Evolutionary conservation across 495 filamentous ascomycete species (phyloP).

Genomic region (Jackrogersella multiformis): DNA sequence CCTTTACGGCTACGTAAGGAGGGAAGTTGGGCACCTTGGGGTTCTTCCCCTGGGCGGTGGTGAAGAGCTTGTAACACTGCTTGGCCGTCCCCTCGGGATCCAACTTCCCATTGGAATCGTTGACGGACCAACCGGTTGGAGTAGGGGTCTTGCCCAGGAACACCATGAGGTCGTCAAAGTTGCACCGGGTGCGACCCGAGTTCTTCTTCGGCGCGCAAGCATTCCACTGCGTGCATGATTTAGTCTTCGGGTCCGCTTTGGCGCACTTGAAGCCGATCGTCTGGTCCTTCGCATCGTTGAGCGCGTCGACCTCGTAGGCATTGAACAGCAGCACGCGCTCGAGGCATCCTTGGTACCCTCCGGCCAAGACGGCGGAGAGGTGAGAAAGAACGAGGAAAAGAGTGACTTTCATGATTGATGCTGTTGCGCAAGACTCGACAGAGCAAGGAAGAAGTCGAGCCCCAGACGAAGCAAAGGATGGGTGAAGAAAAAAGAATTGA

Average conservation of each 20-base stretch:
- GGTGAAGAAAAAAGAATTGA: neutral
- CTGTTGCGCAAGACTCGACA: neutral
- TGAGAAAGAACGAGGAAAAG: neutral
- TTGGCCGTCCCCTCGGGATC: neutral
- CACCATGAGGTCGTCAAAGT: conserved; percentile 1
- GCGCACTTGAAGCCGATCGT: conserved; percentile 1
- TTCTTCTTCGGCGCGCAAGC: neutral
- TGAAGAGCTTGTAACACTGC: neutral
- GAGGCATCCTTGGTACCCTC: conserved; percentile 3
- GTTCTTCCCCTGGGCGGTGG: neutral
- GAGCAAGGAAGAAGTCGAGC: neutral
- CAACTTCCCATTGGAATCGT: neutral
- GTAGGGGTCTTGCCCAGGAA: neutral
- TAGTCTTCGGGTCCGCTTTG: neutral
- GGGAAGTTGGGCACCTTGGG: conserved; percentile 2
- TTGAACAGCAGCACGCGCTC: neutral
- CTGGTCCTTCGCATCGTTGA: neutral
- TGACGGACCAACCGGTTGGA: neutral
- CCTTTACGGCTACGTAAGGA: neutral
- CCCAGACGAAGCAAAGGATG: neutral
- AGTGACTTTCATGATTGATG: neutral
- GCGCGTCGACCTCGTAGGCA: conserved; percentile 1
- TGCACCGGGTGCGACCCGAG: conserved; percentile 1
- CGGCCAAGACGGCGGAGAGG: conserved; percentile 1
- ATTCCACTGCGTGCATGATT: neutral